phyloP scores from a whole-genome alignment of 1,139 yeast species.

The Komagataea norvegica region DNA sequence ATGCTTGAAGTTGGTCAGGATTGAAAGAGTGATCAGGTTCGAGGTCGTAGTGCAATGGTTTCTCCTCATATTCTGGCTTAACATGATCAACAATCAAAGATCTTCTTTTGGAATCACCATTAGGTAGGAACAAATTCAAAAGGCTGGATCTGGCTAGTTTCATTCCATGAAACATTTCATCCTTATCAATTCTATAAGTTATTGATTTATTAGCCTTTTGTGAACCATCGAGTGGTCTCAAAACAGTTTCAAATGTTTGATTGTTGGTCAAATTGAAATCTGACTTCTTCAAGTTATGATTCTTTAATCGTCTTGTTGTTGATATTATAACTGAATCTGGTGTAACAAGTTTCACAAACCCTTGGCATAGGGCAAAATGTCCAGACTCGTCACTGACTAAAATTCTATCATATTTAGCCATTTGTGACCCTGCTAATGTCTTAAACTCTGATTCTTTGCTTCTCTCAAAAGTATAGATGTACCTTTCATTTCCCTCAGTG shows the following conservation, averaged over 20 bases:
- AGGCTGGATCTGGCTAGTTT: constrained; percentile 73
- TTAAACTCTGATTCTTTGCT: constrained; percentile 13
- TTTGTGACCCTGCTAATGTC: constrained; percentile 38
- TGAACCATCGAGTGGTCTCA: constrained; percentile 26
- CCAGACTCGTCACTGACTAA: constrained; percentile 78
- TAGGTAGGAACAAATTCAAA: constrained; percentile 55
- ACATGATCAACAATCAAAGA: constrained; percentile 56
- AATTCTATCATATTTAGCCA: constrained; percentile 50
- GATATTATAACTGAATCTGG: constrained; percentile 25
- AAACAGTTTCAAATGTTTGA: constrained; percentile 48
- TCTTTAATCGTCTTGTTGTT: constrained; percentile 27
- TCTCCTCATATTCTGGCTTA: constrained; percentile 38
- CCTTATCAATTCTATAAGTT: constrained; percentile 70
- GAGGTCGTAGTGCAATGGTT: constrained; percentile 27
- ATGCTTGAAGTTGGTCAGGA: constrained; percentile 64
- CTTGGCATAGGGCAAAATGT: constrained; percentile 68
- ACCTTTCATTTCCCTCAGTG: constrained; percentile 28
- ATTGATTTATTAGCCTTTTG: constrained; percentile 16
- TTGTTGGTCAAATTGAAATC: constrained; percentile 41
- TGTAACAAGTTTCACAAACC: constrained; percentile 45
- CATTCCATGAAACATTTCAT: constrained; percentile 72
- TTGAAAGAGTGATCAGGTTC: constrained; percentile 39
- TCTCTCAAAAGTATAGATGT: constrained; percentile 46
- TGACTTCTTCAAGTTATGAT: constrained; percentile 37
- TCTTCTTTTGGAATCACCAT: constrained; percentile 52